Evolutionary conservation across 2,329 filamentous ascomycete species (phyloP).

Genomic region (Alternaria sp.): DNA sequence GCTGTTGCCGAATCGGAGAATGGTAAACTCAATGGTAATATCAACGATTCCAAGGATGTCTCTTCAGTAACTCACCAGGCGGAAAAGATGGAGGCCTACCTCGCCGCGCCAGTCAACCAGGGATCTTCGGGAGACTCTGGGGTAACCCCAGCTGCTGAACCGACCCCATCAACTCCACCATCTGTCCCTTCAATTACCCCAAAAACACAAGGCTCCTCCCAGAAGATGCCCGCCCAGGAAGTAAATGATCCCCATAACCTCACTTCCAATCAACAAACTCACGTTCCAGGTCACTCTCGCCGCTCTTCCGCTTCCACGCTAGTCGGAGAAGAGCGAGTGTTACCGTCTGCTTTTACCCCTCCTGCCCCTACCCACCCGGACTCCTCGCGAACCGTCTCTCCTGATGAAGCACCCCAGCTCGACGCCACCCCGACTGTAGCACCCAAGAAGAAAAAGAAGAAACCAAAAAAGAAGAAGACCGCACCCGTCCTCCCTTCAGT

Average conservation of each 20-base stretch:
- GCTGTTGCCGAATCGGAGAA: neutral
- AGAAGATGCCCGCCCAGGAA: constrained; percentile 9
- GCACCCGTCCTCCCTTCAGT: neutral
- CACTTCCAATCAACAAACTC: constrained; percentile 2
- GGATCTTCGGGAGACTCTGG: neutral
- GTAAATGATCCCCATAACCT: neutral
- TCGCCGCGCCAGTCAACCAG: neutral
- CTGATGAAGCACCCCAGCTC: neutral
- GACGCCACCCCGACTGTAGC: neutral
- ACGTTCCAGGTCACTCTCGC: neutral
- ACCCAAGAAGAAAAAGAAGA: constrained; percentile 30
- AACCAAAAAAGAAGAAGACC: constrained; percentile 49
- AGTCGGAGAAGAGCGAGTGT: neutral
- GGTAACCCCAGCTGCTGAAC: constrained; percentile 11
- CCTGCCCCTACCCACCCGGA: neutral
- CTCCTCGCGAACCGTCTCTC: neutral
- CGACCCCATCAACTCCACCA: neutral
- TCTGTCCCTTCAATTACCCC: neutral
- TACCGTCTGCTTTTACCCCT: neutral
- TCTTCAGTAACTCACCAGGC: constrained; percentile 23
- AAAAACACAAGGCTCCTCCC: neutral
- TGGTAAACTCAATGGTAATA: constrained; percentile 19
- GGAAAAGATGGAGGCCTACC: constrained; percentile 4
- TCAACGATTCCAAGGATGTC: constrained; percentile 6
- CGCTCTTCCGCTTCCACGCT: constrained; percentile 11